Percentiles rank a stretch among this genome's conserved stretches.
Conservation (phyloP, 345 rosid species). For the Salix koriyanagi region DNA sequence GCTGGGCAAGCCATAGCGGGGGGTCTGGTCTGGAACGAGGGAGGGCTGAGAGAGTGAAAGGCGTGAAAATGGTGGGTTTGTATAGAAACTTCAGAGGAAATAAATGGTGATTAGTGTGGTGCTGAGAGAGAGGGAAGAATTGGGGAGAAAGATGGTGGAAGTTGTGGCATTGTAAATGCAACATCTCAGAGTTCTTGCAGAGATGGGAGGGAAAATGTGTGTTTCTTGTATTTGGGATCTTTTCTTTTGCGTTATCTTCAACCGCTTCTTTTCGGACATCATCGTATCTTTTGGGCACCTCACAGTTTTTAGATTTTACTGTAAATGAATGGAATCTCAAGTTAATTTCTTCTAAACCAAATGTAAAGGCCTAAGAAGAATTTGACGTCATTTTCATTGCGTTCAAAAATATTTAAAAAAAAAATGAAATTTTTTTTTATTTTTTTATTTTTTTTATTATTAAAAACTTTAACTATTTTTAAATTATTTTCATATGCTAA, state of each 20-base stretch:
- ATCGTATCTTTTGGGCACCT: not conserved
- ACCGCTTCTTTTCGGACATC: not conserved
- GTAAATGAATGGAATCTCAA: too few species aligned
- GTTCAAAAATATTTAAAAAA: too few species aligned
- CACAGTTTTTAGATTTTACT: not conserved
- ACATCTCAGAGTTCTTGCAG: slow-evolving; percentile 22
- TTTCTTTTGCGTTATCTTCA: not conserved
- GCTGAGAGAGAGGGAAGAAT: slow-evolving; percentile 15
- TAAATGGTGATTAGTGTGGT: slow-evolving; percentile 20
- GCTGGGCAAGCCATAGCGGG: slow-evolving; percentile 30
- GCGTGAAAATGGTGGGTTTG: not conserved
- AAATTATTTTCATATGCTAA: too few species aligned
- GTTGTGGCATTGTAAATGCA: slow-evolving; percentile 30
- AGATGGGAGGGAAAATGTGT: not conserved
- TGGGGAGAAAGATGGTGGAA: not conserved
- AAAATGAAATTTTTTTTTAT: too few species aligned
- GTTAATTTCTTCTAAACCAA: too few species aligned
- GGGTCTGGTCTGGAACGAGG: slow-evolving; percentile 12
- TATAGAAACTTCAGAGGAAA: not conserved
- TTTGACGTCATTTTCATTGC: too few species aligned
- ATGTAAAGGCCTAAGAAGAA: too few species aligned
- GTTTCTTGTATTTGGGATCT: not conserved
- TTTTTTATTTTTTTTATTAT: too few species aligned
- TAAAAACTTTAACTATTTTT: too few species aligned
- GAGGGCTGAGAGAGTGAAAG: slow-evolving; percentile 16